Percentiles rank a stretch among this genome's conserved stretches.
Evolutionary conservation across 169 alveolate species (phyloP).

Genomic region (Plasmodium vivax): DNA sequence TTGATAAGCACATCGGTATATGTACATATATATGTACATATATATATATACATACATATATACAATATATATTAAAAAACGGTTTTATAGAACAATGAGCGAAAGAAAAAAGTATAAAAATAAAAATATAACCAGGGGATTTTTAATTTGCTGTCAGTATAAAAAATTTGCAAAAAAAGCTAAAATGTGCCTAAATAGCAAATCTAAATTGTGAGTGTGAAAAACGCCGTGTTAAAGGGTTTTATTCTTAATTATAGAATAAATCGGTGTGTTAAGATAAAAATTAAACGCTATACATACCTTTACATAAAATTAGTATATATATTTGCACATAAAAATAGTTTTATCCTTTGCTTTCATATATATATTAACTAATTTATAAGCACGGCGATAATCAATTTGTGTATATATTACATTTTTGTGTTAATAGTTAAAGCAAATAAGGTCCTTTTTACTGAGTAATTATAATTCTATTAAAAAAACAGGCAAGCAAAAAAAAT

Average conservation of each 20-base stretch:
- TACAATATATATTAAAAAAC: too few species aligned
- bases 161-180: not conserved
- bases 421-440: not conserved
- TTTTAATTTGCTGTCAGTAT: not conserved
- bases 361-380: too few species aligned
- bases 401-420: not conserved
- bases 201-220: not conserved
- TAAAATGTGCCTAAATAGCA: not conserved
- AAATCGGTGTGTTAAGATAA: not conserved
- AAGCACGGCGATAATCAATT: not conserved
- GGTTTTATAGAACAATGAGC: not conserved
- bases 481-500: not conserved
- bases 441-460: not conserved
- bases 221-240: not conserved
- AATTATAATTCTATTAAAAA: too few species aligned
- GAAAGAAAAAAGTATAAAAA: not conserved
- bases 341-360: not conserved
- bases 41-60: too few species aligned
- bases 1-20: not conserved
- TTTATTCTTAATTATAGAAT: not conserved
- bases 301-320: not conserved
- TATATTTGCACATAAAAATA: not conserved
- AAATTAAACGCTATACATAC: not conserved
- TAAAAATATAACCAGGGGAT: not conserved
- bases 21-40: too few species aligned